Evolutionary conservation across 31 red algal species (phyloP), one percentile per base, ranked within the genome.

Genomic region (Endocladia muricata): DNA sequence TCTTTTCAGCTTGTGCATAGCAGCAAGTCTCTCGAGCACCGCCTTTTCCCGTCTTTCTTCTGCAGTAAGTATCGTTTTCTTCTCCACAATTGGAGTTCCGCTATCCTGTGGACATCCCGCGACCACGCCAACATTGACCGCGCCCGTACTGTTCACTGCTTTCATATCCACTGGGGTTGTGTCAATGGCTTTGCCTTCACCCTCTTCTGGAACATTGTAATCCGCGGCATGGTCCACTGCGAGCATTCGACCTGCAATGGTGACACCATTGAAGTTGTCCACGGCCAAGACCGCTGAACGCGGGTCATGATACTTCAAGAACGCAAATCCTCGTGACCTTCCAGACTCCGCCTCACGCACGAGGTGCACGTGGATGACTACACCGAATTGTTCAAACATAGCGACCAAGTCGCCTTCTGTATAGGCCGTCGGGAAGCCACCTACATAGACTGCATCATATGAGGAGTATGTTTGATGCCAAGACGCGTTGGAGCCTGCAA

Each of bases 321-420:
- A 96, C 8, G 79, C 88, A 37, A 82, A 96, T 1, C 94, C 75
- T 39, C 76, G 70, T 19, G 78, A 81, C 54, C 74, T 67, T 19
- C 88, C 78, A 19, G 82, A 88, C 9, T 74, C 67, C 28, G 68
- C 56, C 56, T 96, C 94, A 40, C 88, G 82, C 23, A 91, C 81
- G 1, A 96, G 59, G 26, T 91, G 74, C 38, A 96, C 55, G 57
- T 87, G 75, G 4, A 74, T 41, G 9, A 91, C 59, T 15, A 56
- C 52, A 44, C 94, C 94, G 68, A 72, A 83, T 74, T 96, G 94
- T 71, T 96, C 94, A 61, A 88, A 81, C 29, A 96, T 84, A 3
- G 84, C 75, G 1, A 91, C 41, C 9, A 96, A 40, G 55, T 92
- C 82, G 37, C 82, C 77, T 74, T 91, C 94, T 49, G 94, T 91